A percentile compares a stretch with the other conserved stretches of the same genome.
Conservation (phyloP, 176 grass and related monocot genomes). For the Juncus inflexus region DNA sequence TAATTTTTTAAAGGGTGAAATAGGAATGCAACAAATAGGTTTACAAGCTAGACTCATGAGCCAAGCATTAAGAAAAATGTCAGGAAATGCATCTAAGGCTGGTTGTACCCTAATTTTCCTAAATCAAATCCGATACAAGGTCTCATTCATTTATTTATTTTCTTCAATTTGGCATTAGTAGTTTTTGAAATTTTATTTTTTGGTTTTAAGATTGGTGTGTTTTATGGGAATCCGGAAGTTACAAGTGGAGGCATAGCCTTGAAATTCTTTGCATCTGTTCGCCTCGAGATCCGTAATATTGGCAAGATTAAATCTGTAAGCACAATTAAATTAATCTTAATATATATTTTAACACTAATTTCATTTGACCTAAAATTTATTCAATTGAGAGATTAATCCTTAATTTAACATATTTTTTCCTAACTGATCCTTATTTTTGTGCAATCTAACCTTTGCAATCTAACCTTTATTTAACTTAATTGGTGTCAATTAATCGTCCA, state of each 20-base stretch:
- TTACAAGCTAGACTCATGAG: constrained; percentile 97
- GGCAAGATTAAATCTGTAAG: constrained; percentile 99
- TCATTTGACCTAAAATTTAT: neutral
- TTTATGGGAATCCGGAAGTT: constrained; percentile 99
- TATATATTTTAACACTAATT: too few species aligned
- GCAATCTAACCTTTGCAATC: too few species aligned
- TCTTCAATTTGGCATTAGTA: neutral
- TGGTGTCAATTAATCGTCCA: neutral
- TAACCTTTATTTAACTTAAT: neutral
- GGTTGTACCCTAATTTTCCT: constrained; percentile 98
- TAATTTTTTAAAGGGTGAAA: constrained; percentile 63
- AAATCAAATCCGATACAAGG: constrained; percentile 99
- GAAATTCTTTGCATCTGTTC: constrained; percentile 98
- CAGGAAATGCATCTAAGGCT: constrained; percentile 96
- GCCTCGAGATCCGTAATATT: constrained; percentile 83
- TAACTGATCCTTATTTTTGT: too few species aligned
- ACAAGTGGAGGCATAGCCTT: constrained; percentile 98
- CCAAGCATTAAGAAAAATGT: constrained; percentile 99
- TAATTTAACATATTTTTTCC: constrained; percentile 20
- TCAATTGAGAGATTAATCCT: neutral
- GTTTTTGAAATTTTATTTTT: neutral
- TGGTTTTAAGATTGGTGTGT: constrained; percentile 79
- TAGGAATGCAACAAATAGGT: constrained; percentile 98
- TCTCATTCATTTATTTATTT: constrained; percentile 20
- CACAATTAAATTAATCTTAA: neutral